Evolutionary conservation across 2,329 filamentous ascomycete species (phyloP), one percentile per base, ranked within the genome.

Genomic region (Amauroascus niger): DNA sequence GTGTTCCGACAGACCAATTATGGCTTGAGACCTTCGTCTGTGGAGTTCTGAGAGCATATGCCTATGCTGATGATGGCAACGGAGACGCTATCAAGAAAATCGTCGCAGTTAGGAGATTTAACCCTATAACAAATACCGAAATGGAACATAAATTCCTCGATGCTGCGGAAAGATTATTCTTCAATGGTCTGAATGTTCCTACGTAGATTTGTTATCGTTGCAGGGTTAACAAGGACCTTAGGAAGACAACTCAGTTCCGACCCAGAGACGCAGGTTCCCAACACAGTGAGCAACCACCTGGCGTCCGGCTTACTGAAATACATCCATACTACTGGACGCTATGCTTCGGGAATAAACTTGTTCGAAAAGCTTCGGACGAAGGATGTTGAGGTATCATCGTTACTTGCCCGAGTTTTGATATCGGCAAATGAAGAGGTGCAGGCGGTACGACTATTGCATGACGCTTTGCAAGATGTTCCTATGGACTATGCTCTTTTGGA

Each of bases 401-500:
- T 98, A 1, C 77, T 98, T 20, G 86, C 93, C 24, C 89, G 87
- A 62, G 88, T 98, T 22, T 81, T 95, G 61, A 87, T 97, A 62
- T 88, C 93, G 77, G 93, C 88, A 18, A 90, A 96, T 60, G 93
- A 98, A 67, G 93, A 98, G 67, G 93, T 98, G n/a, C 84, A 94
- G 62, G 93, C 90, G 1, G 86, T 98, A 30, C 82, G 88, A 57
- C 78, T 95, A 16, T 78, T 98, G 49, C 86, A 95, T 65, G 84
- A 95, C 50, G 87, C 89, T 2, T 79, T 98, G 26, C 86, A 94
- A 67, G 85, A 96, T 62, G 81, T 91, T 0, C 90, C 93, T 0
- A 97, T 98, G 90, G 93, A 98, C 71, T 96, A 97, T 67, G 87
- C 94, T 32, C 84, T 98, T 72, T 82, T 98, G 8, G 91, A 97